These are phyloP conservation scores for Psilocybe tampanensis DNA, from an alignment of 768 basidiomycete species.

Conservation along the genomic window DNA sequence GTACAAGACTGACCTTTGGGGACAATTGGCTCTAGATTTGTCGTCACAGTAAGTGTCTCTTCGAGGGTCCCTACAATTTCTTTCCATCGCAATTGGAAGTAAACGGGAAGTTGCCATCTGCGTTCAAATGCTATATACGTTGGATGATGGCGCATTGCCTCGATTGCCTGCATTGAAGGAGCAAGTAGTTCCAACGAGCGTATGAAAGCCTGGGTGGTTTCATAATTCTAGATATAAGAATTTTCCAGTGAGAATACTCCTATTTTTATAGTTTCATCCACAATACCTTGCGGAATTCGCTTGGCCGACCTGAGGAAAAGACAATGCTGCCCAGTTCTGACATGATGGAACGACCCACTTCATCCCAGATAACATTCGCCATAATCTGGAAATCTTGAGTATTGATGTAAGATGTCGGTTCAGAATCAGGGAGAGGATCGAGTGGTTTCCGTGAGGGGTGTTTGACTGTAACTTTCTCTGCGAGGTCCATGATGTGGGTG, in stretches of 20 bases:
- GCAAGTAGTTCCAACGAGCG: constrained; percentile 80
- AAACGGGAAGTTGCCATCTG: constrained; percentile 95
- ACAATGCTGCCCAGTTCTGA: constrained; percentile 81
- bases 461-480: constrained; percentile 66
- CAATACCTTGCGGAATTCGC: constrained; percentile 82
- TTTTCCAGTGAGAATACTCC: not conserved
- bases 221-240: constrained; percentile 64
- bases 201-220: constrained; percentile 82
- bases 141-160: constrained; percentile 72
- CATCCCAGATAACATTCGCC: constrained; percentile 88
- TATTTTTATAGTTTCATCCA: not conserved
- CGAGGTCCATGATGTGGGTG: constrained; percentile 71
- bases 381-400: constrained; percentile 75
- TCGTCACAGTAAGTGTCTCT: constrained; percentile 49
- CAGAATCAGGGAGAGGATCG: not conserved
- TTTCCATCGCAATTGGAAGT: constrained; percentile 97
- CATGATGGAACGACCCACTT: constrained; percentile 78
- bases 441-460: constrained; percentile 29
- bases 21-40: constrained; percentile 41
- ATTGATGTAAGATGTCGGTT: not conserved
- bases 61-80: constrained; percentile 84
- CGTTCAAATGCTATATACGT: constrained; percentile 73
- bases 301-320: constrained; percentile 91
- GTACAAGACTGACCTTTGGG: constrained; percentile 39
- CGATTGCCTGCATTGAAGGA: constrained; percentile 71